phyloP scores from a whole-genome alignment of 495 filamentous ascomycete genomes.

The Friedmanniomyces simplex region DNA sequence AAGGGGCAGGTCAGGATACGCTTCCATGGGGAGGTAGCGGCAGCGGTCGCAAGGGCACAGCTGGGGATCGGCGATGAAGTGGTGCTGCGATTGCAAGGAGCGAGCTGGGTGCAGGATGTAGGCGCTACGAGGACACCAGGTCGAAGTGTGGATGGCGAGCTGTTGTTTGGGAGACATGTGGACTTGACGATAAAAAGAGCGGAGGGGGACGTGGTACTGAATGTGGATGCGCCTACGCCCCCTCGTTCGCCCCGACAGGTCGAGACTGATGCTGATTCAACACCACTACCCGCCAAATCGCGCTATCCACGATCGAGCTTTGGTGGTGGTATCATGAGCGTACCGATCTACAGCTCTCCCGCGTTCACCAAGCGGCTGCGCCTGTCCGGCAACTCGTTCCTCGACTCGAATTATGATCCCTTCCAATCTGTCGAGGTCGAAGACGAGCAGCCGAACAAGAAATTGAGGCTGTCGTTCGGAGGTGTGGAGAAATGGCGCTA shows the following conservation, averaged over 20 bases:
- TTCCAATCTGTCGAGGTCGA: slow-evolving; percentile 58
- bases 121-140: slow-evolving; percentile 49
- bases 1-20: slow-evolving; percentile 76
- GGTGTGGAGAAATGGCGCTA: slow-evolving; percentile 61
- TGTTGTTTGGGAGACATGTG: slow-evolving; percentile 49
- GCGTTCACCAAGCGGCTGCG: slow-evolving; percentile 61
- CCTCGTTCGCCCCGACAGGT: not conserved
- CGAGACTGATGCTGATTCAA: slow-evolving; percentile 2
- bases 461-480: slow-evolving; percentile 55
- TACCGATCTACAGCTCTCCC: slow-evolving; percentile 44
- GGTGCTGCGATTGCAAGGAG: slow-evolving; percentile 55
- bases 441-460: slow-evolving; percentile 57
- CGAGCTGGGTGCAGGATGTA: slow-evolving; percentile 42
- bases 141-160: slow-evolving; percentile 62
- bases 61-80: slow-evolving; percentile 72
- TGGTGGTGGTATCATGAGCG: not conserved
- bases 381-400: slow-evolving; percentile 48
- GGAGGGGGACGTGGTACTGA: slow-evolving; percentile 4
- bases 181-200: slow-evolving; percentile 44
- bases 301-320: not conserved
- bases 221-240: slow-evolving; percentile 6
- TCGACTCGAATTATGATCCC: slow-evolving; percentile 51
- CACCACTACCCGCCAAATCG: not conserved
- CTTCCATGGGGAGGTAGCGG: slow-evolving; percentile 63
- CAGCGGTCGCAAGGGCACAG: slow-evolving; percentile 51